These are phyloP conservation scores for Pseudopyrenochaeta lycopersici DNA, from an alignment of 2,329 filamentous ascomycete genomes.

Conservation along the genomic window DNA sequence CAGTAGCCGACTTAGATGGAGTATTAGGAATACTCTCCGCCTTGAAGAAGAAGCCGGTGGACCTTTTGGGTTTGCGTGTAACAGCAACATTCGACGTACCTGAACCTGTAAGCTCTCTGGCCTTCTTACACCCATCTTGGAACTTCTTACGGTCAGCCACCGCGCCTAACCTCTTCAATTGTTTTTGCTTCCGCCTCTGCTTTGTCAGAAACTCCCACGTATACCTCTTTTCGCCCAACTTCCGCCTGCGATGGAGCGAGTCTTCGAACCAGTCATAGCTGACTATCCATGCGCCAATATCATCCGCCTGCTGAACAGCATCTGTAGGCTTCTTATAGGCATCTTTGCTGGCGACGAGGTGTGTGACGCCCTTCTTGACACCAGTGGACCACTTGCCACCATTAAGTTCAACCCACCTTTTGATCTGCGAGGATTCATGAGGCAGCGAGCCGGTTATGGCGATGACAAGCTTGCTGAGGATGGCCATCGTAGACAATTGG, in stretches of 20 bases:
- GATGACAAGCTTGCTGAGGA: constrained; percentile 64
- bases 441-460: constrained; percentile 68
- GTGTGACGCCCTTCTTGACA: constrained; percentile 69
- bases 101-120: constrained; percentile 41
- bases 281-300: constrained; percentile 44
- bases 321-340: constrained; percentile 64
- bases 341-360: constrained; percentile 73
- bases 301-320: constrained; percentile 29
- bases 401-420: constrained; percentile 70
- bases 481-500: constrained; percentile 32
- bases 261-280: constrained; percentile 60
- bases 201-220: constrained; percentile 37
- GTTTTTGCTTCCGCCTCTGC: constrained; percentile 44
- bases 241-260: constrained; percentile 50
- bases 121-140: constrained; percentile 40
- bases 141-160: constrained; percentile 43
- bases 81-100: constrained; percentile 45
- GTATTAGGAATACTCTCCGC: not conserved
- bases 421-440: constrained; percentile 61
- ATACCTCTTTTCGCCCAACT: constrained; percentile 46
- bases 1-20: constrained; percentile 26
- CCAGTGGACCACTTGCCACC: constrained; percentile 66
- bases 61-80: constrained; percentile 19
- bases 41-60: constrained; percentile 35
- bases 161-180: constrained; percentile 35